Base-by-base conservation (phyloP, 2,329 filamentous ascomycete species). In the Triangularia setosa region DNA sequence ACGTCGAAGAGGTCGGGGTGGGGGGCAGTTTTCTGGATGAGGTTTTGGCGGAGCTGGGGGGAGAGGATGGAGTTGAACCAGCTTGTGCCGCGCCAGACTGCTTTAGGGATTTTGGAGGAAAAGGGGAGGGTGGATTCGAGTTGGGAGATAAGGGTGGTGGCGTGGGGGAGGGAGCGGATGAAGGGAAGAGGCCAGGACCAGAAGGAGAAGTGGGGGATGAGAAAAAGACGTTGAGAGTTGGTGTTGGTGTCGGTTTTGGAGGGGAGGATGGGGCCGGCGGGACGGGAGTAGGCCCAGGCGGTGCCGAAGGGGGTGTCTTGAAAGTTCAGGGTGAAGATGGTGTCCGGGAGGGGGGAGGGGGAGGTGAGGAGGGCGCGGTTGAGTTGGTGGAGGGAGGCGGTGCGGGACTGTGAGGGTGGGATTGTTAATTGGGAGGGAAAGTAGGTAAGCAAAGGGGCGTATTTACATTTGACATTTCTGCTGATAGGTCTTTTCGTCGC, bases 131-230 rank as follows among this genome's bases (percentile, higher is more conserved):
- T 30, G 1, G 64, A 55, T 64, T 84, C 81, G 55, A 83, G 68
- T 0, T 14, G 18, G 3, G 73, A 35, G 61, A 82, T 80, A 59
- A 75, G 75, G 0, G 54, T 33, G 0, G 79, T 70, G 0, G 79
- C 81, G 58, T 77, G 73, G 11, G 74, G 67, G 14, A 83, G 70
- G 6, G 80, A 80, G 5, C 77, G 77, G 72, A 81, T 82, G 75
- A 81, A 81, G 61, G 79, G 80, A 55, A 83, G 76, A 23, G 79
- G 75, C 83, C 83, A 85, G 5, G 80, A 78, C 80, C 80, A 86
- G 75, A 80, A 83, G 70, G 77, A 78, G 77, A 83, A 87, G 75
- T 83, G 84, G 63, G 83, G 83, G 75, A 85, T 81, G 4, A 83
- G 72, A 73, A 83, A 85, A 64, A 75, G 76, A 35, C 79, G 78